Evolutionary conservation across 2,329 filamentous ascomycete genomes (phyloP).

Genomic region (Ascochyta koolunga): DNA sequence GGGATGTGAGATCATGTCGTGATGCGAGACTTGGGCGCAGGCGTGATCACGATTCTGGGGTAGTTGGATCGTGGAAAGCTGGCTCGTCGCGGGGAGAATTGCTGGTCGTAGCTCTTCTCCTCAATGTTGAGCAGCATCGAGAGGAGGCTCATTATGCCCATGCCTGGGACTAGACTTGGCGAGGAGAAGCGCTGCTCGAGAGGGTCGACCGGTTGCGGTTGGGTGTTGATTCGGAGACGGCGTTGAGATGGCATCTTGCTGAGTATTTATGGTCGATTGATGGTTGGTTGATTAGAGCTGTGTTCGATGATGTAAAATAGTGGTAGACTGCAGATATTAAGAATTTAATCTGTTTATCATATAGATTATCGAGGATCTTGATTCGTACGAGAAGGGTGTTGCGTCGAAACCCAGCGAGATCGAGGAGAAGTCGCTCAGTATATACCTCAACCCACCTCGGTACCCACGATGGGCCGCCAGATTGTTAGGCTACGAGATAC

Average conservation of each 20-base stretch:
- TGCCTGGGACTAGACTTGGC: slow-evolving; percentile 13
- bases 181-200: slow-evolving; percentile 19
- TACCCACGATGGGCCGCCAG: slow-evolving; percentile 9
- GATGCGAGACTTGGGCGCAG: slow-evolving; percentile 7
- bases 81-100: slow-evolving; percentile 12
- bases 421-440: slow-evolving; percentile 3
- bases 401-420: slow-evolving; percentile 1
- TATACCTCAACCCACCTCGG: slow-evolving; percentile 17
- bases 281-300: too few species aligned
- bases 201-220: slow-evolving; percentile 2
- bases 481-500: slow-evolving; percentile 2
- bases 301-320: neutral
- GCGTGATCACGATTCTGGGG: slow-evolving; percentile 11
- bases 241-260: slow-evolving; percentile 8
- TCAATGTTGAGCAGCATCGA: slow-evolving; percentile 17
- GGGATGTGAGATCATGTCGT: slow-evolving; percentile 9
- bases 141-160: slow-evolving; percentile 17
- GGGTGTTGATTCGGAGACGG: slow-evolving; percentile 13
- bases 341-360: neutral
- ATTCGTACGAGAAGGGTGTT: slow-evolving; percentile 5
- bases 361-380: slow-evolving; percentile 1
- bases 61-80: slow-evolving; percentile 16
- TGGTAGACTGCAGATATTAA: neutral
- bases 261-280: neutral
- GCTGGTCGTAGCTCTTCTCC: slow-evolving; percentile 17